phyloP scores from a whole-genome alignment of 257 asterid species.

The Pogostemon cablin region DNA sequence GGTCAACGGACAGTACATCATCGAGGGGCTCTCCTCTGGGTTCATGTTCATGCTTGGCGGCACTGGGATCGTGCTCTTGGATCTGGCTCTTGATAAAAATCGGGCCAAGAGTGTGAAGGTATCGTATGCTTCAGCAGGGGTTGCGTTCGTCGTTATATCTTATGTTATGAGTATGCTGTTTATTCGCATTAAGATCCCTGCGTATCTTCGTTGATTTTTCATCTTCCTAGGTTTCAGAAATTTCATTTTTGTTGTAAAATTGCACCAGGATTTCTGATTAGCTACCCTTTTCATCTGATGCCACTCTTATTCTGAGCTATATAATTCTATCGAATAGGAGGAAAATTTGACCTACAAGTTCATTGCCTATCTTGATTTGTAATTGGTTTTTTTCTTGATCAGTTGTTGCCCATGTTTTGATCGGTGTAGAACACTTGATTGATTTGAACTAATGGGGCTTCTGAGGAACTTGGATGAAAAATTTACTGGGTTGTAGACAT shows the following conservation, averaged over 20 bases:
- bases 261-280: conserved; percentile 3
- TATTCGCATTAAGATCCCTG: conserved; percentile 92
- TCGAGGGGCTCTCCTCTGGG: conserved; percentile 89
- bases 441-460: not conserved
- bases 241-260: conserved; percentile 7
- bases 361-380: conserved; percentile 6
- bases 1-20: conserved; percentile 94
- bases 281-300: not conserved
- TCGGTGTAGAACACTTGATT: not conserved
- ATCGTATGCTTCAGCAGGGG: conserved; percentile 75
- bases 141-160: conserved; percentile 68
- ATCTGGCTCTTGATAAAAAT: conserved; percentile 78
- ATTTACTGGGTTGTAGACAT: not conserved
- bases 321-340: conserved; percentile 20
- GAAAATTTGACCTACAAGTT: not conserved
- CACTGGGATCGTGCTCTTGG: conserved; percentile 79
- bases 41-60: conserved; percentile 98
- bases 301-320: conserved; percentile 26
- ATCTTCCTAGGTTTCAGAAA: not conserved
- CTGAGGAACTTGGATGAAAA: not conserved
- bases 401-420: not conserved
- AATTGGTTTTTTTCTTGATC: not conserved
- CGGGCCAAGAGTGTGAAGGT: conserved; percentile 85
- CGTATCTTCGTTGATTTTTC: conserved; percentile 63
- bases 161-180: conserved; percentile 95